Evolutionary conservation across 495 filamentous ascomycete species (phyloP).

Genomic region (Gamarada debralockiae): DNA sequence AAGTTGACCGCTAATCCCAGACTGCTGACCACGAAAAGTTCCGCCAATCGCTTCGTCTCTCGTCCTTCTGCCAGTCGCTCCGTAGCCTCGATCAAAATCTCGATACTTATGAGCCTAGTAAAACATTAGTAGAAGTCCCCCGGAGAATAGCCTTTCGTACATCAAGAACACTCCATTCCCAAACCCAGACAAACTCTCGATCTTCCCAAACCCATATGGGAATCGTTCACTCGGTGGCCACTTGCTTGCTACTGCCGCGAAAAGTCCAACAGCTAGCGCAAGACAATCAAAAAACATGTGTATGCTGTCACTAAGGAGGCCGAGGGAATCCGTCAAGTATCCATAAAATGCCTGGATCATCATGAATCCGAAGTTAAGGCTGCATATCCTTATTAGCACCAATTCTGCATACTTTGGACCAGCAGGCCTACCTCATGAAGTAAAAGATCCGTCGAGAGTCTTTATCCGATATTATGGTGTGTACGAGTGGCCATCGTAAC

Average conservation of each 20-base stretch:
- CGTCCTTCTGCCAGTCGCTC: constrained; percentile 79
- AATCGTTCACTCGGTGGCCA: constrained; percentile 87
- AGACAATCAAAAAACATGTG: constrained; percentile 99
- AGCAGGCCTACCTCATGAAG: constrained; percentile 72
- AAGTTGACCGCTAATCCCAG: constrained; percentile 86
- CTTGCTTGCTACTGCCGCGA: constrained; percentile 95
- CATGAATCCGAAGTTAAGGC: constrained; percentile 95
- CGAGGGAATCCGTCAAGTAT: constrained; percentile 85
- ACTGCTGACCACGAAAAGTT: constrained; percentile 82
- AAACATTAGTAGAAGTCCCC: constrained; percentile 26
- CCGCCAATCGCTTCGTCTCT: constrained; percentile 76
- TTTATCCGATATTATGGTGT: constrained; percentile 83
- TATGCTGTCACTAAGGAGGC: constrained; percentile 92
- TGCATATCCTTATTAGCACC: constrained; percentile 34
- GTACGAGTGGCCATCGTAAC: constrained; percentile 68
- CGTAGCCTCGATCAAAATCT: constrained; percentile 93
- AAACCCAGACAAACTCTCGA: constrained; percentile 94
- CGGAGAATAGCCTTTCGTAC: constrained; percentile 38
- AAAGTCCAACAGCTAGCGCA: constrained; percentile 84
- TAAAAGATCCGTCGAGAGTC: constrained; percentile 97
- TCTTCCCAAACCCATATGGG: constrained; percentile 94
- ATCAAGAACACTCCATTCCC: constrained; percentile 96
- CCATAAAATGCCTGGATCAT: constrained; percentile 91
- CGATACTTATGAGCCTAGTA: constrained; percentile 83
- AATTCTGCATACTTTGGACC: background rate